phyloP scores from a whole-genome alignment of 192 early-diverging fungal species.

The Backusella circina region DNA sequence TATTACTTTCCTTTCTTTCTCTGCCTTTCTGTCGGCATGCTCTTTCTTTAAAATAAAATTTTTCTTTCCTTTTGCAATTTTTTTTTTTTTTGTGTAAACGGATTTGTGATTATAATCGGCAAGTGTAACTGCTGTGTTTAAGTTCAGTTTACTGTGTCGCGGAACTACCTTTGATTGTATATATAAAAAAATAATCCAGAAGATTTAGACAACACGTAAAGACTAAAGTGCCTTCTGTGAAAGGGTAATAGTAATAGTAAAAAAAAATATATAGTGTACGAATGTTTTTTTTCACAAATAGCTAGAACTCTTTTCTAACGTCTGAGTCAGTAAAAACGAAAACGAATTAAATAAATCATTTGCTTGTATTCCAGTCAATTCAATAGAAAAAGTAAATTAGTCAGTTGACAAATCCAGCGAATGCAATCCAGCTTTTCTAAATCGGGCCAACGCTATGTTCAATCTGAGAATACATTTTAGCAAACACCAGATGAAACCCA shows the following conservation, averaged over 20 bases:
- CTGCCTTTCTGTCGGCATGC: background rate
- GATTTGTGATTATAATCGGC: background rate
- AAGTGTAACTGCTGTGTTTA: background rate
- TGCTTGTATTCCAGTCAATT: background rate
- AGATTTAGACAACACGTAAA: background rate
- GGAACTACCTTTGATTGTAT: background rate
- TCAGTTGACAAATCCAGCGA: background rate
- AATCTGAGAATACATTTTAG: background rate
- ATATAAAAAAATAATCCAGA: background rate
- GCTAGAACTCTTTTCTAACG: background rate
- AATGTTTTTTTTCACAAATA: background rate
- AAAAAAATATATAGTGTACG: too few relatives aligned
- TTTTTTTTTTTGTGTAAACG: background rate
- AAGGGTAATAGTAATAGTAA: background rate
- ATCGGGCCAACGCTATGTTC: too few relatives aligned
- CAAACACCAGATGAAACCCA: background rate
- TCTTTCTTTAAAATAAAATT: background rate
- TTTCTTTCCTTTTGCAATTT: background rate
- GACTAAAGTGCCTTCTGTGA: background rate
- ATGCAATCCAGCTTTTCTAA: background rate
- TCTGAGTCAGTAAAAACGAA: background rate
- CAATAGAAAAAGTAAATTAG: background rate
- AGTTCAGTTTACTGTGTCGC: background rate
- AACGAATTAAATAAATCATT: background rate
- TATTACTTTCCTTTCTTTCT: background rate